Evolutionary conservation across 352 stramenopile genomes (phyloP), one percentile per base, ranked within the genome.

Genomic region (Phytophthora ramorum): DNA sequence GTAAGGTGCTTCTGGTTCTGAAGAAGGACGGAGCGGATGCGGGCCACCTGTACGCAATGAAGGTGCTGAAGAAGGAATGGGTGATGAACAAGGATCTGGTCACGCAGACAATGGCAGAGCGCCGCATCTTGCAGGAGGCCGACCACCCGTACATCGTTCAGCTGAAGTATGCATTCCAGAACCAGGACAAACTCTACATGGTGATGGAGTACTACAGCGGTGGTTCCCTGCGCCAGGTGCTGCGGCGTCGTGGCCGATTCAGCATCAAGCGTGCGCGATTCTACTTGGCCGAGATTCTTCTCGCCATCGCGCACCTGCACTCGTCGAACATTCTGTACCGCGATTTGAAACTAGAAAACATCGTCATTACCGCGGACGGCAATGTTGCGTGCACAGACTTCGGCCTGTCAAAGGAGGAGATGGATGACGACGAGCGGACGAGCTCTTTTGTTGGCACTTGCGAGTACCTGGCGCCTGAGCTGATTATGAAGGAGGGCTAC

Each of bases 141-240:
- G 79, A 89, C 61, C 83, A 91, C 63, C 83, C 83, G 50, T 91
- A 90, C 73, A 91, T 91, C 51, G 83, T 91, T 9, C 83, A 90
- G 70, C 71, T 91, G 9, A 76, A 85, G 55, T 91, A 89, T 50
- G 83, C 83, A 22, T 91, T 91, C 70, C 83, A 91, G 67, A 91
- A 90, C 66, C 81, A 89, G 48, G 81, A 91, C 73, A 91, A 91
- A 63, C 71, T 91, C 13, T 91, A 91, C 69, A 91, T 91, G 83
- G 83, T 91, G 40, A 91, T 91, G 83, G 83, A 91, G 41, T 91
- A 90, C 55, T 91, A 91, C 71, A 90, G 81, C 56, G 83, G 83
- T 53, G 83, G 83, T 9, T 90, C 80, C 22, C 65, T 91, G 16
- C 80, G 83, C 49, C 80, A 91, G 50, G 81, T 90, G 40, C 68